Conservation (phyloP, 257 asterid species). For the Solanum sejunctum region DNA sequence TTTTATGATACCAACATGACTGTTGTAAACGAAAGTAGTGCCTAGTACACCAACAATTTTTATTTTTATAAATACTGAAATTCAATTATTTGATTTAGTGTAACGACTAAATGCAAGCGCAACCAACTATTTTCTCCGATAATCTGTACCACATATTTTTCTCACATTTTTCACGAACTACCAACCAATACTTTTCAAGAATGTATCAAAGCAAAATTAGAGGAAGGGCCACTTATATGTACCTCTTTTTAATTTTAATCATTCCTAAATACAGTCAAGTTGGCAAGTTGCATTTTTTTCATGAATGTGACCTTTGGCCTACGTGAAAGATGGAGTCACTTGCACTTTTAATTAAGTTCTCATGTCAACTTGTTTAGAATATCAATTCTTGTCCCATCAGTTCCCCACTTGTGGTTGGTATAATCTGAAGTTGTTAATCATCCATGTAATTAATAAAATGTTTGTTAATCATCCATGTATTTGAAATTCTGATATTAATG, state of each 20-base stretch:
- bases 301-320: not conserved
- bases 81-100: not conserved
- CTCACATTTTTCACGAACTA: not conserved
- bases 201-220: not conserved
- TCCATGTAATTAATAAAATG: not conserved
- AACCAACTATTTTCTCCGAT: not conserved
- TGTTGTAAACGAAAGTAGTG: no score
- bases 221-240: not conserved
- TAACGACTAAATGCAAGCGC: not conserved
- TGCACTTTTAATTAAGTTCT: not conserved
- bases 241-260: not conserved
- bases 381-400: not conserved
- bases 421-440: not conserved
- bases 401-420: not conserved
- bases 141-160: not conserved
- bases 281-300: not conserved
- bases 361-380: not conserved
- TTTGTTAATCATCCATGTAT: not conserved
- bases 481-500: not conserved
- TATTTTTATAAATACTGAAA: not conserved
- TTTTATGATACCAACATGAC: no score
- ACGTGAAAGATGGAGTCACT: not conserved
- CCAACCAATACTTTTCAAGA: not conserved
- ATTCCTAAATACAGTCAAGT: not conserved
- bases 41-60: no score